These are phyloP conservation scores for Kodamaea ohmeri DNA, from an alignment of 1,139 yeast species.

Conservation along the genomic window DNA sequence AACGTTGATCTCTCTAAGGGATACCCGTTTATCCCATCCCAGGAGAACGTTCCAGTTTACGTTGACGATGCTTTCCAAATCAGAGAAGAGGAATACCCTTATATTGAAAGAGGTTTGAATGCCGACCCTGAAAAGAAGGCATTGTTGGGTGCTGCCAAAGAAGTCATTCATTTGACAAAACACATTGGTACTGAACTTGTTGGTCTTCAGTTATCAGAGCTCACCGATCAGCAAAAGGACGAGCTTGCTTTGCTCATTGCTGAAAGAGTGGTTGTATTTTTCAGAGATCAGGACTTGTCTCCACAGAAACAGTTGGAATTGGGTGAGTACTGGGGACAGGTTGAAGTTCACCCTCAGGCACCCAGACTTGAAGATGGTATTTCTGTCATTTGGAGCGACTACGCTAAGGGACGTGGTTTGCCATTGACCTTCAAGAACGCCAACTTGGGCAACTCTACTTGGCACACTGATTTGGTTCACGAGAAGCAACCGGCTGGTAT, in stretches of 20 bases:
- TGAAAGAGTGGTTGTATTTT: conserved; percentile 50
- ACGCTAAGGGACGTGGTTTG: conserved; percentile 9
- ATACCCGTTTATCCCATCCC: conserved; percentile 40
- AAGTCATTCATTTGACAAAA: conserved; percentile 20
- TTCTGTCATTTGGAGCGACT: conserved; percentile 53
- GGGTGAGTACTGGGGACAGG: conserved; percentile 46
- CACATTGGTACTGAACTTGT: conserved; percentile 23
- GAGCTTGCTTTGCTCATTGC: conserved; percentile 49
- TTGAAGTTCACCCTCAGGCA: conserved; percentile 49
- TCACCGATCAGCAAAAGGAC: conserved; percentile 28
- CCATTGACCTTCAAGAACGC: conserved; percentile 27
- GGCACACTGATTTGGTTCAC: conserved; percentile 46
- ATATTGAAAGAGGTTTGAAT: conserved; percentile 18
- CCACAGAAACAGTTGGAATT: conserved; percentile 45
- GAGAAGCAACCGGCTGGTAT: conserved; percentile 49
- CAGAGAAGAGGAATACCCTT: conserved; percentile 18
- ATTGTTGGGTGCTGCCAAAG: conserved; percentile 20
- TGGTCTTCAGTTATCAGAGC: conserved; percentile 21
- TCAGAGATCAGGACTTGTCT: conserved; percentile 46
- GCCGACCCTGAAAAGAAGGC: conserved; percentile 24
- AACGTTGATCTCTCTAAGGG: conserved; percentile 44
- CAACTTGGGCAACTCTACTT: conserved; percentile 38
- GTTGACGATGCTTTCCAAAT: conserved; percentile 18
- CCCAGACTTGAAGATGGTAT: conserved; percentile 39
- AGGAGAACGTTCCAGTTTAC: conserved; percentile 16